Conservation (phyloP, 2,329 filamentous ascomycete species). For the Plenodomus lindquistii region DNA sequence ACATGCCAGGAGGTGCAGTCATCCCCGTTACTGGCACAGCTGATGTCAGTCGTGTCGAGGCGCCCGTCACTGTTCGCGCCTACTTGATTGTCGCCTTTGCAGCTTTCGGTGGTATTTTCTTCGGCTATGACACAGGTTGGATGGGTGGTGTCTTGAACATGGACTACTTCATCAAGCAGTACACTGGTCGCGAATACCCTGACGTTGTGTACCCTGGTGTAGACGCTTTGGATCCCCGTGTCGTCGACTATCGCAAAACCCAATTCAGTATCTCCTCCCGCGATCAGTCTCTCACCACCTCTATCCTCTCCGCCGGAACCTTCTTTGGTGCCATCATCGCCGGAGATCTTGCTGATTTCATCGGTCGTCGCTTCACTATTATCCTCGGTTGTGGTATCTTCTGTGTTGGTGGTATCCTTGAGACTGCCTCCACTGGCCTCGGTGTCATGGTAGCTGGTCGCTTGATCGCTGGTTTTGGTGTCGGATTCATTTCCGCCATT, state of each 20-base stretch:
- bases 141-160: constrained; percentile 67
- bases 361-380: constrained; percentile 68
- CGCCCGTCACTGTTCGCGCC: constrained; percentile 53
- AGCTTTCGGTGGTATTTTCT: constrained; percentile 61
- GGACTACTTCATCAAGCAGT: constrained; percentile 45
- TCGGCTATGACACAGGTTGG: constrained; percentile 79
- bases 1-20: constrained; percentile 44
- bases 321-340: constrained; percentile 71
- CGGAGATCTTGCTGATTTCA: constrained; percentile 63
- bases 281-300: constrained; percentile 66
- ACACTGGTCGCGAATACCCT: constrained; percentile 38
- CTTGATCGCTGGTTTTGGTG: constrained; percentile 74
- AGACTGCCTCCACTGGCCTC: constrained; percentile 64
- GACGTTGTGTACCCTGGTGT: constrained; percentile 45
- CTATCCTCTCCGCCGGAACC: constrained; percentile 75
- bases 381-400: constrained; percentile 67
- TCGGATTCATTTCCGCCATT: constrained; percentile 71
- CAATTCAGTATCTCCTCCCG: constrained; percentile 35
- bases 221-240: constrained; percentile 62
- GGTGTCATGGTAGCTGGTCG: constrained; percentile 71
- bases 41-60: constrained; percentile 61
- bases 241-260: constrained; percentile 62
- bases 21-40: constrained; percentile 42
- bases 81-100: constrained; percentile 55
- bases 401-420: constrained; percentile 57